Evolutionary conservation across 192 early-diverging fungal genomes (phyloP), one percentile per base, ranked within the genome.

Genomic region (Diversispora epigaea): DNA sequence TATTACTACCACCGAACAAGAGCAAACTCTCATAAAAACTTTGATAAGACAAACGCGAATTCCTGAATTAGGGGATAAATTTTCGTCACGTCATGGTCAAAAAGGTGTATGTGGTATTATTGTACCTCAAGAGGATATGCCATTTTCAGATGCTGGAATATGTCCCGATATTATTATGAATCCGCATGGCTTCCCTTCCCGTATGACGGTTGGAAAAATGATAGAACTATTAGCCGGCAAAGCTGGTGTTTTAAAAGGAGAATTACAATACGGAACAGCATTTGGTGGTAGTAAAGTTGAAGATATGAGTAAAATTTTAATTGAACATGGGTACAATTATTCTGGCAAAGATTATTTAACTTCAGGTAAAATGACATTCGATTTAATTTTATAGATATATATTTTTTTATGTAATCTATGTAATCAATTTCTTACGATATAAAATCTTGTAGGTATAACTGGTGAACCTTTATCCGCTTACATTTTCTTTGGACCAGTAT

Each of bases 141-240:
- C 97, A 32, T 99, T 98, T 81, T 86, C 90, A 12, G 95, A 97
- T 79, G 79, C 86, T 46, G 97, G 97, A 58, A 87, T 97, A 41
- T 88, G 85, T 52, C 97, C 97, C 10, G 97, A 99, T 76, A 93
- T 99, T 68, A 95, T 99, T 84, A 99, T 99, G 95, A 99, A 99
- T 86, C 97, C 97, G 11, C 97, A 99, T 80, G 96, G 96, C 75
- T 97, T 99, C 87, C 97, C 97, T 44, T 93, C 91, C 40, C 94
- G 97, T 83, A 99, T 99, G 97, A 99, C 97, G 39, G 95, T 99
- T 3, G 97, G 97, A 57, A 97, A 99, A 82, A 96, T 99, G 93
- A 97, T 99, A 80, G 97, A 99, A 84, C 83, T 97, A 79, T 83
- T 99, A 52, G 92, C 95, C 3, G 96, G 96, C 69, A 99, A 99